These are phyloP conservation scores for Trichoderma oligosporum DNA, from an alignment of 2,329 filamentous ascomycete species.

Conservation along the genomic window DNA sequence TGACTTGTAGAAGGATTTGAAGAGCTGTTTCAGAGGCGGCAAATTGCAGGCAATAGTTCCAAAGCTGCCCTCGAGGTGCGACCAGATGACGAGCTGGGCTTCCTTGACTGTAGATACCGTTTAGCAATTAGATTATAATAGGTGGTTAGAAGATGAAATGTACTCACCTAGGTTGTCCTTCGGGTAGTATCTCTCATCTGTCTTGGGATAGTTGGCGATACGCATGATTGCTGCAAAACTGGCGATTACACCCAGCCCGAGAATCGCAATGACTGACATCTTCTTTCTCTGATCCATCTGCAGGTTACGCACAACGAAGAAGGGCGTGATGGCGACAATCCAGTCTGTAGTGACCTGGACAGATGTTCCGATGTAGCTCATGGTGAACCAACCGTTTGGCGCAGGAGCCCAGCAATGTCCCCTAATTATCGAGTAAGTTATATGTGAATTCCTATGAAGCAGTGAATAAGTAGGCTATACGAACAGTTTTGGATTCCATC, in stretches of 20 bases:
- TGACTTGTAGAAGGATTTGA: neutral
- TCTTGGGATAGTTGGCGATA: slow-evolving; percentile 2
- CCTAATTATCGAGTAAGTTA: neutral
- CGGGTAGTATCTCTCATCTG: neutral
- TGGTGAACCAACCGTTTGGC: slow-evolving; percentile 5
- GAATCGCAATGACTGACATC: neutral
- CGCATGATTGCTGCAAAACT: slow-evolving; percentile 2
- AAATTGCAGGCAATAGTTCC: neutral
- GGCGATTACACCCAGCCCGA: neutral
- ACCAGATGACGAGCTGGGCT: slow-evolving; percentile 1
- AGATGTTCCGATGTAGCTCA: neutral
- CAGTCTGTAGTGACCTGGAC: neutral
- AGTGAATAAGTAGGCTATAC: neutral
- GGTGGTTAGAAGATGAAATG: neutral
- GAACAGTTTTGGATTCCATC: slow-evolving; percentile 3
- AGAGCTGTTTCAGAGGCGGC: neutral
- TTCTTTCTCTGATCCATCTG: slow-evolving; percentile 1
- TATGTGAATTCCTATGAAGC: neutral
- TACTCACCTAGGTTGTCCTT: neutral
- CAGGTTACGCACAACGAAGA: neutral
- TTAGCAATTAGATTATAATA: neutral
- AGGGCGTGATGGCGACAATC: neutral
- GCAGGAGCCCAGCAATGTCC: neutral
- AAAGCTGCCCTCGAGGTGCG: neutral
- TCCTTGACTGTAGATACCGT: neutral